Percentiles rank a stretch among this genome's conserved stretches.
These are phyloP conservation scores for Uronychia setigera DNA, from an alignment of 73 alveolate genomes.

Conservation along the genomic window DNA sequence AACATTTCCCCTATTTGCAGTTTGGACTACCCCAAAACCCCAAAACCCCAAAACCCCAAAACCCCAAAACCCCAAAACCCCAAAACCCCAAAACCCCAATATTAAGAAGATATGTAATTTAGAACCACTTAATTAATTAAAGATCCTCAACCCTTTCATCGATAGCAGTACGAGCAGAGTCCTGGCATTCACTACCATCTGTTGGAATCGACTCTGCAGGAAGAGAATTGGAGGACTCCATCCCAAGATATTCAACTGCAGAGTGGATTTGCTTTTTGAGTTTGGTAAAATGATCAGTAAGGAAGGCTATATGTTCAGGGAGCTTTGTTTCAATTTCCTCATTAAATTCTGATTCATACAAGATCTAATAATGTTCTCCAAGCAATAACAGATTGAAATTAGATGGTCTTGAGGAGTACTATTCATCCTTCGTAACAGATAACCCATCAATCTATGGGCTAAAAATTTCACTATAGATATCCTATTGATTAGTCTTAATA, in stretches of 20 bases:
- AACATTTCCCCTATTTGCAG: too few species aligned
- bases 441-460: neutral
- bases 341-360: neutral
- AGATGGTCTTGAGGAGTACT: neutral
- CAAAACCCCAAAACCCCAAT: too few species aligned
- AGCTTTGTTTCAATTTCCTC: neutral
- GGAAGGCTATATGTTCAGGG: neutral
- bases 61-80: too few species aligned
- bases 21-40: too few species aligned
- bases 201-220: too few species aligned
- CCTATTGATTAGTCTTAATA: neutral
- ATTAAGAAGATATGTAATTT: too few species aligned
- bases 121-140: too few species aligned
- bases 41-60: too few species aligned
- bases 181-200: too few species aligned
- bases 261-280: neutral
- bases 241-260: too few species aligned
- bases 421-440: neutral
- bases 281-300: too few species aligned
- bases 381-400: neutral
- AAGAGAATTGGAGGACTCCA: too few species aligned
- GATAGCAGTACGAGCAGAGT: neutral
- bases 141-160: neutral
- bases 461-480: neutral
- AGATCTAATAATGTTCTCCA: neutral